These are phyloP conservation scores for Ogataea trehalophila DNA, from an alignment of 805 yeast species.

Conservation along the genomic window DNA sequence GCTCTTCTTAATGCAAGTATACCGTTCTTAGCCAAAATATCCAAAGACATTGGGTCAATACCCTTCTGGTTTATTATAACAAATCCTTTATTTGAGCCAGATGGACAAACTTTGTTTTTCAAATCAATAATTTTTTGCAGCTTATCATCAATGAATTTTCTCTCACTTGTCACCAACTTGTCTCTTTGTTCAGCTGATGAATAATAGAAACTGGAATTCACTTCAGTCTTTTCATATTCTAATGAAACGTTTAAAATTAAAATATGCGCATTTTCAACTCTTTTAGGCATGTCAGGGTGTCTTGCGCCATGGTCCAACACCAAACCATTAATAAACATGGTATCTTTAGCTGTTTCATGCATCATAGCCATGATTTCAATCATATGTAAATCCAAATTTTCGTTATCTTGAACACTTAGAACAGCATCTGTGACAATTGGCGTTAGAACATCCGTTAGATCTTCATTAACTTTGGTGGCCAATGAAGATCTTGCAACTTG, in stretches of 20 bases:
- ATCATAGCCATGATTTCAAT: conserved; percentile 98
- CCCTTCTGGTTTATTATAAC: conserved; percentile 98
- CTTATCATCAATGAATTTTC: conserved; percentile 92
- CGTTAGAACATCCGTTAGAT: conserved; percentile 72
- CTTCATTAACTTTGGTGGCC: conserved; percentile 77
- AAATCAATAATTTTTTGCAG: conserved; percentile 85
- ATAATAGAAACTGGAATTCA: conserved; percentile 92
- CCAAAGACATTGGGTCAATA: conserved; percentile 96
- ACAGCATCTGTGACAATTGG: conserved; percentile 98
- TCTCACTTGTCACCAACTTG: conserved; percentile 86
- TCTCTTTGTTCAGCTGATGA: conserved; percentile 95
- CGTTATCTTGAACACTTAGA: conserved; percentile 57
- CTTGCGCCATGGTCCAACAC: conserved; percentile 98
- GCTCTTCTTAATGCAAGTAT: conserved; percentile 96
- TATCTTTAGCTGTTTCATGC: conserved; percentile 79
- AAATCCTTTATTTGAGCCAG: conserved; percentile 68
- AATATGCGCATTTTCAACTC: conserved; percentile 76
- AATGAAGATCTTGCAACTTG: conserved; percentile 91
- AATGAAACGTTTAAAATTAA: conserved; percentile 88
- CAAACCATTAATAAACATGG: conserved; percentile 78
- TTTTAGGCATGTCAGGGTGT: conserved; percentile 98
- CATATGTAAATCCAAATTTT: conserved; percentile 85
- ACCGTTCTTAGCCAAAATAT: conserved; percentile 86
- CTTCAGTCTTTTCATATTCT: conserved; percentile 97
- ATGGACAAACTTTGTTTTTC: conserved; percentile 86